phyloP scores from a whole-genome alignment of 495 filamentous ascomycete species.

The Aspergillus haitiensis region DNA sequence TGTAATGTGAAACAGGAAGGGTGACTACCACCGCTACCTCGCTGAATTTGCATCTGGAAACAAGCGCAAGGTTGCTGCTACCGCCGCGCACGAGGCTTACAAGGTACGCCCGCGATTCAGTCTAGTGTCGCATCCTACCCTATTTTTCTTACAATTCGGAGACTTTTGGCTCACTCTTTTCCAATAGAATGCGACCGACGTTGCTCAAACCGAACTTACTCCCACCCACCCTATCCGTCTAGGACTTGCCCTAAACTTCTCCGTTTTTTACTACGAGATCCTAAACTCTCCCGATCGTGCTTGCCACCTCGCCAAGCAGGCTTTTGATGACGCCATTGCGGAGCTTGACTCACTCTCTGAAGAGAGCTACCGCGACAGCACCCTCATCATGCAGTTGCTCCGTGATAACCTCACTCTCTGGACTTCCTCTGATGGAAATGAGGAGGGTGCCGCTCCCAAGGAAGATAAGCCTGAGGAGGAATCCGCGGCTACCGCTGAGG shows the following conservation, averaged over 20 bases:
- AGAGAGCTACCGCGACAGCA: slow-evolving; percentile 99
- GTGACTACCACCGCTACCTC: slow-evolving; percentile 99
- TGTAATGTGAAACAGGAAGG: slow-evolving; percentile 72
- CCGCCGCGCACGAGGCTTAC: slow-evolving; percentile 97
- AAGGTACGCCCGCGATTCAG: slow-evolving; percentile 59
- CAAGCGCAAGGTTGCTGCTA: slow-evolving; percentile 97
- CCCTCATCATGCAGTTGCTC: slow-evolving; percentile 99
- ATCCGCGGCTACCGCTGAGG: slow-evolving; percentile 46
- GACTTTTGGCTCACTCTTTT: neutral
- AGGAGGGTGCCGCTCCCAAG: slow-evolving; percentile 68
- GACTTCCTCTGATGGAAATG: slow-evolving; percentile 93
- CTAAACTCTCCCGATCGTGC: slow-evolving; percentile 98
- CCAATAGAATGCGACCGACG: slow-evolving; percentile 88
- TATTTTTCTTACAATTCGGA: neutral
- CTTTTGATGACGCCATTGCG: slow-evolving; percentile 98
- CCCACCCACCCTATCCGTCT: slow-evolving; percentile 98
- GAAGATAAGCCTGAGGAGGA: slow-evolving; percentile 65
- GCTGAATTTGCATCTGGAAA: slow-evolving; percentile 98
- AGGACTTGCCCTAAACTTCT: slow-evolving; percentile 98
- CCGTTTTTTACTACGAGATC: slow-evolving; percentile 99
- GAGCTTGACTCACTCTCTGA: slow-evolving; percentile 98
- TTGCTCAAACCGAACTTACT: slow-evolving; percentile 94
- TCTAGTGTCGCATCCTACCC: slow-evolving; percentile 1
- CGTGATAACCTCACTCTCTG: slow-evolving; percentile 99
- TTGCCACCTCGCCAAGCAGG: slow-evolving; percentile 98